Evolutionary conservation across 805 yeast species (phyloP), one percentile per base, ranked within the genome.

Genomic region (Lipomyces orientalis): DNA sequence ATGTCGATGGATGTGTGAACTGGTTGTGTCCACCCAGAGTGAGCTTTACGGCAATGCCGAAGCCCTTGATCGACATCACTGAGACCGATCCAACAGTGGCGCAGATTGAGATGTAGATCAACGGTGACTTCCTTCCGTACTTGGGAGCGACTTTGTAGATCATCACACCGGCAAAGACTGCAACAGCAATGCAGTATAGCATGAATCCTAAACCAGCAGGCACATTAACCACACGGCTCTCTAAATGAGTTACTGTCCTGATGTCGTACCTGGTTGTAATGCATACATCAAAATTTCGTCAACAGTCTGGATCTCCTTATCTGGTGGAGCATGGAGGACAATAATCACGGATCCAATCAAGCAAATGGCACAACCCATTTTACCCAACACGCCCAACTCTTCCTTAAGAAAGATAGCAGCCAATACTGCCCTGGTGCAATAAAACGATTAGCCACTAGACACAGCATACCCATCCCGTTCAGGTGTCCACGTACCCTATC

Each of bases 261-360:
- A 35, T 55, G 51, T 25, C 56, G n/a, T 51, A 52, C 78, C 80
- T 0, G 97, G 97, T 66, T 86, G 86, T 69, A 87, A 83, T 9
- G 97, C 97, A 75, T 91, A 91, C 7, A 82, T 81, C 76, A 92
- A 81, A 69, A 93, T 91, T 79, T 92, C 97, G 77, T 92, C 97
- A 54, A 92, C 95, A 0, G 97, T 92, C 70, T 85, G 83, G 66
- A 92, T 88, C 71, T 92, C 97, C 79, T 90, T 90, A 79, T 92
- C 97, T n/a, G 93, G 91, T 33, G 97, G 97, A 35, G 97, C 97
- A 76, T 92, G 97, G 67, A 92, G 81, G 29, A 92, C 93, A 67
- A 92, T 93, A 66, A 92, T 90, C 25, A 92, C 92, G 1, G 96
- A 88, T 0, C 97, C 97, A 76, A 93, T 83, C 62, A 92, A 79